phyloP scores from a whole-genome alignment of 345 rosid genomes.

The Salix purpurea region DNA sequence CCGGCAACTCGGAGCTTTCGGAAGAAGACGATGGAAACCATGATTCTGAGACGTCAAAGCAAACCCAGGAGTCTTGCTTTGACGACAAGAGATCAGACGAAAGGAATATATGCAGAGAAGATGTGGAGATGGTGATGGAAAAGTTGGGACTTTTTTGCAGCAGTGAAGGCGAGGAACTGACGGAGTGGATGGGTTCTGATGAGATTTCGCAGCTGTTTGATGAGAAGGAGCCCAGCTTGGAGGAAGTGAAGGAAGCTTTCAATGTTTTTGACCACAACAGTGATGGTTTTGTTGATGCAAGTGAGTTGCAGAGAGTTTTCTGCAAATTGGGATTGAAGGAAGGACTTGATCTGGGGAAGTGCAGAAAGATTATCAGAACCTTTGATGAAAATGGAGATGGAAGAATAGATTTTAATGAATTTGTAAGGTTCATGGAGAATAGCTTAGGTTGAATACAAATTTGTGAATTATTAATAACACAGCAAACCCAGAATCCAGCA shows the following conservation, averaged over 20 bases:
- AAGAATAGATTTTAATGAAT: constrained; percentile 64
- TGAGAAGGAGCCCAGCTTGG: constrained; percentile 74
- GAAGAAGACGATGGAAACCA: constrained; percentile 23
- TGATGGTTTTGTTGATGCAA: constrained; percentile 72
- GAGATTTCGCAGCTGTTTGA: constrained; percentile 57
- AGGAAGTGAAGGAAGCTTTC: constrained; percentile 72
- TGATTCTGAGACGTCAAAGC: constrained; percentile 20
- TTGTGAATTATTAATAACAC: not conserved
- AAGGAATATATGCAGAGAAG: constrained; percentile 36
- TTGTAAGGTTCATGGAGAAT: constrained; percentile 66
- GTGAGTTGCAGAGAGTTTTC: constrained; percentile 68
- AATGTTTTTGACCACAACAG: constrained; percentile 70
- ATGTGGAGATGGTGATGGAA: constrained; percentile 64
- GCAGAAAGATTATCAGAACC: constrained; percentile 60
- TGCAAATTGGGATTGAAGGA: constrained; percentile 45
- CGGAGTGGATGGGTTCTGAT: constrained; percentile 25
- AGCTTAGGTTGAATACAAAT: constrained; percentile 35
- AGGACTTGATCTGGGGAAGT: constrained; percentile 42
- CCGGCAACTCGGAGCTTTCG: constrained; percentile 8
- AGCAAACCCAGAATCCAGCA: not conserved
- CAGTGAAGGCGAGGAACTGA: constrained; percentile 38
- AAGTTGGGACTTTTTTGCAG: constrained; percentile 44
- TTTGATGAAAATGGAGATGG: constrained; percentile 58
- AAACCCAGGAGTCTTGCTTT: constrained; percentile 3
- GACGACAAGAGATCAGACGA: constrained; percentile 16